Evolutionary conservation across 2,329 filamentous ascomycete species (phyloP), one percentile per base, ranked within the genome.

Genomic region (Apiospora malaysiana): DNA sequence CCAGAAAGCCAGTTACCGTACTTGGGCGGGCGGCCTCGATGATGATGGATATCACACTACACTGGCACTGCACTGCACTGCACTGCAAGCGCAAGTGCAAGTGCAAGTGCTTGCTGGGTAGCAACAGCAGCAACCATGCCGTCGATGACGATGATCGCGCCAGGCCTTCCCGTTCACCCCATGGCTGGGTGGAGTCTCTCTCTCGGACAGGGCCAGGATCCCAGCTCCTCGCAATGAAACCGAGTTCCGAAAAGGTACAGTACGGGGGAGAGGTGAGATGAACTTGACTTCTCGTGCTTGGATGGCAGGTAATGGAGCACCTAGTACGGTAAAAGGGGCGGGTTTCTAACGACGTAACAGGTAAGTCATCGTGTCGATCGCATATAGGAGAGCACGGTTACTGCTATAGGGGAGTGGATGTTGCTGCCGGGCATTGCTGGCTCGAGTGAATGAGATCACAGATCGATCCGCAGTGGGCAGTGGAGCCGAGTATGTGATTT

Each of bases 361-460:
- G 56, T 32, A 63, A 63, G 32, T 63, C 56, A 10, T 40, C 18
- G 4, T 63, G 32, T 37, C 56, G 32, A 63, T 63, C 56, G 56
- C 56, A 63, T 63, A 63, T 63, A 63, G 56, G 56, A 40, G 56
- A 32, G 32, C 56, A 21, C 51, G 21, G 51, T 37, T 27, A n/a
- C 14, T 37, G 51, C 51, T 59, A 59, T 59, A 59, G 51, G 51
- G 25, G 47, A 14, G 51, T 59, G 49, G 49, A 10, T 40, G 18
- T 63, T 40, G 56, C 32, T 40, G 14, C 18, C n/a, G 56, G 56
- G 56, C 56, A 63, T 63, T 63, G 56, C 32, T 63, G 32, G 56
- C 56, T 63, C 56, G 56, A 63, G 27, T 63, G 56, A n/a, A 63
- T 63, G 56, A 63, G 56, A 63, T 63, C 56, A 63, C 56, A 63